Evolutionary conservation across 345 rosid species (phyloP), one percentile per base, ranked within the genome.

Genomic region (Toxicodendron radicans): DNA sequence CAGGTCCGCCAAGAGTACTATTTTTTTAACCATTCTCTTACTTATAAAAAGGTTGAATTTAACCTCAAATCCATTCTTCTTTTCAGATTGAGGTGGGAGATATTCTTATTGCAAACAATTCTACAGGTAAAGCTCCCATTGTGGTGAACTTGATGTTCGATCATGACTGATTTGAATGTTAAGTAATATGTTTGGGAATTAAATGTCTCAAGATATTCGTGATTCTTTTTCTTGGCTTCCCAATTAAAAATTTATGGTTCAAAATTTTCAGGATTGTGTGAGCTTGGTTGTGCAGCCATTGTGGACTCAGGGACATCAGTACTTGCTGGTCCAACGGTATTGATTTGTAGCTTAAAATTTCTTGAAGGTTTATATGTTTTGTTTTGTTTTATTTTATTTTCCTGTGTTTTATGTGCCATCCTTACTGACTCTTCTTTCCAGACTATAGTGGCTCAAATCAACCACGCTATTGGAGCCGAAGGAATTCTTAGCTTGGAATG

Each of bases 241-340:
- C 49, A 41, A 35, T 57, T 16, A 38, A 0, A 12, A 49, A 3
- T 49, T 16, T 49, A 3, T 49, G 5, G 16, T 56, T 53, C 61
- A 65, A 56, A 67, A 46, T 54, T 76, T 60, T 73, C 88, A 88
- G 88, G 88, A 78, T 53, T 81, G 7, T 88, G 88, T 64, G 48
- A 45, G 30, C 4, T 24, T 30, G 83, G 86, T 7, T 88, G 92
- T 58, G 65, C 75, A 43, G 92, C 92, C 38, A 75, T 86, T 79
- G 73, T 86, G 82, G 92, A 88, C 75, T 81, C 92, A 3, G 90
- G 88, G 59, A 77, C 88, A 53, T 77, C 90, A 16, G 78, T 84
- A 27, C 66, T 86, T 64, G 88, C 90, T 72, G 92, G 92, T 74
- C 92, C 92, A 83, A 81, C 90, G 75, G 90, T 88, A 86, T 74